Evolutionary conservation across 2,329 filamentous ascomycete genomes (phyloP), one percentile per base, ranked within the genome.

Genomic region (Fusarium sp.): DNA sequence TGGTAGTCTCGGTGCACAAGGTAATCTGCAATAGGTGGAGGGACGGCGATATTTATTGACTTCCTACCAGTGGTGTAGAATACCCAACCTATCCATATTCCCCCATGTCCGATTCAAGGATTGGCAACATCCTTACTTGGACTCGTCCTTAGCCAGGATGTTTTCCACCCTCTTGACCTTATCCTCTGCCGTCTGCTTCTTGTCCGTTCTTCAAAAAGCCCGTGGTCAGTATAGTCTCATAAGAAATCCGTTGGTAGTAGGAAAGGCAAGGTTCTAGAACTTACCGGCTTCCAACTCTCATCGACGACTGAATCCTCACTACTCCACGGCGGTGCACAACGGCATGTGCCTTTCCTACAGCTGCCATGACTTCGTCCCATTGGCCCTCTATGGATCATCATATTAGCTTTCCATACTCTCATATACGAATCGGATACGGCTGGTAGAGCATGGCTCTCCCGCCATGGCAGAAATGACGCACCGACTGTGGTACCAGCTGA

Each of bases 401-500:
- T 23, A 28, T 60, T 21, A 63, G 50, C 11, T 20, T 46, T 21
- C 21, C 20, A 7, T 6, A 3, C 16, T 11, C 9, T 60, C 39
- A 31, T 26, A 23, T 23, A 12, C 8, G 11, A 42, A 23, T 20
- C 8, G 29, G 35, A 18, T 16, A 21, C 9, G 28, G 21, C 29
- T 28, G 38, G 28, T 21, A 29, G n/a, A 28, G 42, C 38, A 46
- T 53, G 29, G 24, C 16, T 5, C 37, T 21, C n/a, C n/a, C n/a
- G 33, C 13, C 46, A 28, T 35, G 55, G 6, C 31, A 57, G 26
- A 69, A 65, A 70, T 66, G 28, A 84, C 90, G 61, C 83, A 96
- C 93, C 94, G 57, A 98, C 88, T 0, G 95, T 98, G 0, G 95
- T 98, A 15, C 95, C 96, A 4, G 94, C 94, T 26, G 93, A 94